Percentiles rank a stretch among this genome's conserved stretches.
phyloP scores from a whole-genome alignment of 176 grass and related monocot species.

The Stipa capillata region DNA sequence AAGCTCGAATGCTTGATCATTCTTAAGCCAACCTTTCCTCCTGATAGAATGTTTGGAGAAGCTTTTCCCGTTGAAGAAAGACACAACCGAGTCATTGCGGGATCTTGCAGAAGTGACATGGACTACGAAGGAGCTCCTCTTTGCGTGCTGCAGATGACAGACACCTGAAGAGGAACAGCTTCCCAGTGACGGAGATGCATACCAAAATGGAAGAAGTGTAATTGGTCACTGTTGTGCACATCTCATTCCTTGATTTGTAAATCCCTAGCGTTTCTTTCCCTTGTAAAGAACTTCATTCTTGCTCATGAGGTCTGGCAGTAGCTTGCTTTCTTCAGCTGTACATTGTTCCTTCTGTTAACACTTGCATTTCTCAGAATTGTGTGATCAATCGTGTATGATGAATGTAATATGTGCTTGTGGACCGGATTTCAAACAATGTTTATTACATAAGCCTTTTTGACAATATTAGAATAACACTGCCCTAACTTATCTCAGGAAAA shows the following conservation, averaged over 20 bases:
- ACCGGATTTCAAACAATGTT: background rate
- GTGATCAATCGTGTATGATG: no score
- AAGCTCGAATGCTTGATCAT: background rate
- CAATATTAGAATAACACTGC: no score
- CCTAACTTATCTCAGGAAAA: background rate
- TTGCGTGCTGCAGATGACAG: constrained; percentile 71
- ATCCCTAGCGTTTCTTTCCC: constrained; percentile 4
- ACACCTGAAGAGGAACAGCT: background rate
- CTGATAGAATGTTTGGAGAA: constrained; percentile 70
- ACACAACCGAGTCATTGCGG: constrained; percentile 50
- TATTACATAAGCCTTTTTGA: background rate
- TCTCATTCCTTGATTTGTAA: constrained; percentile 28
- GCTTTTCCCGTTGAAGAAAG: constrained; percentile 78
- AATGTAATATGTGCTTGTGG: background rate
- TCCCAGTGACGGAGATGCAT: constrained; percentile 1
- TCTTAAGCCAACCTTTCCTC: background rate
- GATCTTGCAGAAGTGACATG: constrained; percentile 86
- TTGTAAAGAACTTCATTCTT: background rate
- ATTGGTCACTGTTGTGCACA: constrained; percentile 4
- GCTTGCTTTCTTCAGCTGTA: background rate
- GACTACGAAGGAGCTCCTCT: constrained; percentile 93
- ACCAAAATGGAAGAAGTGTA: constrained; percentile 5
- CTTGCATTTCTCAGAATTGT: background rate
- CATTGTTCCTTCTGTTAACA: background rate
- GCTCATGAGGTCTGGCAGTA: background rate